These are phyloP conservation scores for Vigna unguiculata DNA, from an alignment of 306 rosid species.

Conservation along the genomic window DNA sequence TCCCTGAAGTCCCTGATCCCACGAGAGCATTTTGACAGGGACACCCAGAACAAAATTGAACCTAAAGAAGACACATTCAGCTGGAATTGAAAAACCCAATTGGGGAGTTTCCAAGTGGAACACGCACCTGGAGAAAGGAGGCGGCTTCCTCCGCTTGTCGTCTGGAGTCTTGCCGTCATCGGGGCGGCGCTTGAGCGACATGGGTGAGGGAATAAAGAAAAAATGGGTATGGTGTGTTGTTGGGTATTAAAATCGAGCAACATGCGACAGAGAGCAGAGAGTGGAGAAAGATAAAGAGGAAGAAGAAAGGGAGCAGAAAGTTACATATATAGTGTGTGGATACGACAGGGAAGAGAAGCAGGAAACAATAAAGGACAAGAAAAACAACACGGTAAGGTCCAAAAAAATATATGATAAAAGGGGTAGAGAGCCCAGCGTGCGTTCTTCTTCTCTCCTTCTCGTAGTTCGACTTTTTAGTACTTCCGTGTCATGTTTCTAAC, in stretches of 20 bases:
- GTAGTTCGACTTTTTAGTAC: background rate
- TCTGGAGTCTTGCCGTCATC: slow-evolving; percentile 73
- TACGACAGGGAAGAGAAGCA: background rate
- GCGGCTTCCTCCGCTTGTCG: slow-evolving; percentile 76
- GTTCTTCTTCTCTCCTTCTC: slow-evolving; percentile 1
- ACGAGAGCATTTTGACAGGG: background rate
- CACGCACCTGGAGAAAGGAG: slow-evolving; percentile 58
- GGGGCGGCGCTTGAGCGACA: slow-evolving; percentile 87
- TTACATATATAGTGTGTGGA: background rate
- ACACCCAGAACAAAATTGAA: background rate
- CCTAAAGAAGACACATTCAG: background rate
- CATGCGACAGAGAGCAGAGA: slow-evolving; percentile 52
- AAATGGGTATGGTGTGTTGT: slow-evolving; percentile 6
- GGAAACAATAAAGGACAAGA: slow-evolving; percentile 21
- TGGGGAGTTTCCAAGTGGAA: background rate
- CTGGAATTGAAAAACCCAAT: background rate
- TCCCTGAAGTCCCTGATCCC: background rate
- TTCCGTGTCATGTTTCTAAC: slow-evolving; percentile 29
- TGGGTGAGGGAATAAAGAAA: slow-evolving; percentile 39
- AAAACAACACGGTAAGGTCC: slow-evolving; percentile 30
- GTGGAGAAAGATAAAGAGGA: slow-evolving; percentile 7
- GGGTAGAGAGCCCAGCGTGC: background rate
- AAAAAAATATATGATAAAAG: slow-evolving; percentile 7
- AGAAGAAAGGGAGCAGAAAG: background rate
- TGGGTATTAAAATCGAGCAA: slow-evolving; percentile 45